Base-by-base conservation (phyloP, 257 asterid genomes). In the Eucommia ulmoides region DNA sequence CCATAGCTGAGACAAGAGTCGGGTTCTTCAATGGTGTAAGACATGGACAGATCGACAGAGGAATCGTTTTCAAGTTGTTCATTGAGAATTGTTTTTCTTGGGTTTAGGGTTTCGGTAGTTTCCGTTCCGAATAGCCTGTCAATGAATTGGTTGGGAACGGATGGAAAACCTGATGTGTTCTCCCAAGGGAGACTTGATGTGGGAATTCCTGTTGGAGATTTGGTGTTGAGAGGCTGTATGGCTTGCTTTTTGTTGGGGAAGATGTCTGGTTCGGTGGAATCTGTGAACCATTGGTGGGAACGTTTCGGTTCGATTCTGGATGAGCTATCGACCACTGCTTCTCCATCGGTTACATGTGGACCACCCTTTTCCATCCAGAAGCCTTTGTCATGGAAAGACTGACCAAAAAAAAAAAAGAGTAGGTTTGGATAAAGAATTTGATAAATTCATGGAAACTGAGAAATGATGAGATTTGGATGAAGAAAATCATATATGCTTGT, bases 291-390 rank as follows among this genome's bases (percentile, higher is more conserved):
- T 24, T 62, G 79, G 24, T 72, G 82, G 49, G 70, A 68, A 8
- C 88, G 85, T 74, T 89, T 89, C 38, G 75, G 59, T 45, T 78
- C 88, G 54, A 70, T 45, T 51, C 73, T 76, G 52, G 82, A 65
- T 2, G 93, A 69, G 73, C 68, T 76, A 68, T 68, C 83, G 45
- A 76, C 77, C 53, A 78, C 80, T 45, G 81, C 53, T 42, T 80
- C 85, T 25, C 71, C 80, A 54, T 73, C 80, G 20, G 55, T 56
- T 53, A 68, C 51, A 62, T 76, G 81, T 19, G 74, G 88, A 53
- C 79, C 76, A 5, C 74, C 83, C 52, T 82, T 81, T 0, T 83
- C 79, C 66, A 71, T 72, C 94, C 93, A 82, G 72, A 85, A 78
- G 20, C 74, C 82, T 80, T 82, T 80, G 59, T 79, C 88, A 75